Base-by-base conservation (phyloP, 129 eudicot species). In the Flaveria robusta region DNA sequence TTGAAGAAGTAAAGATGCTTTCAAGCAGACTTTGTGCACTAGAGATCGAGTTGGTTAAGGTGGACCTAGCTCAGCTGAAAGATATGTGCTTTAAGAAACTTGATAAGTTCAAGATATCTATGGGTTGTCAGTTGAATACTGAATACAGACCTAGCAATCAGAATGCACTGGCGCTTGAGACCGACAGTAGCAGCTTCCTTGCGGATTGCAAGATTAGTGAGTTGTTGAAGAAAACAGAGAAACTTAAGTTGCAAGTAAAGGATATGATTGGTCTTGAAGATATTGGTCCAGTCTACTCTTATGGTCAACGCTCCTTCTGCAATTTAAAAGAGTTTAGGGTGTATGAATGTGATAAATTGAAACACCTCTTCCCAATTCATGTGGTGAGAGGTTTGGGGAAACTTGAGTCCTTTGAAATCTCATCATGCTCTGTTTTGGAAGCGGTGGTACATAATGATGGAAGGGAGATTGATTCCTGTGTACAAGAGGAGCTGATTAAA, bases 71-170 rank as follows among this genome's bases (percentile, higher is more conserved):
- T 39, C 54, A 2, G 26, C 72, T 26, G 58, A 51, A 5, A 51
- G 19, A 1, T 16, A 3, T 4, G 29, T 67, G 54, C 2, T 43
- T 41, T 42, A 10, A 68, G n/a, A 68, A 42, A 68, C 34, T 68
- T 22, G 72, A 43, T 41, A 68, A 51, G 6, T 69, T 69, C 74
- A 69, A 22, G 20, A 69, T 69, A 15, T 45, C 59, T 6, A 3
- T 70, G 1, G 74, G 74, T 13, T 7, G 42, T 16, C 5, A 0
- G 24, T 73, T 58, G 11, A 9, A 2, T 47, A 7, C 11, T 4
- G 2, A 13, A 0, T 0, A 0, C 20, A 3, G 1, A 10, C 0
- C 11, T 14, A 22, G 3, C 0, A 5, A 37, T 1, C 11, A 42
- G 23, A 74, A 74, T 29, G 42, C 59, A 4, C 2, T 69, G 42